phyloP scores from a whole-genome alignment of 352 stramenopile species.

The Phytophthora fragariaefolia region DNA sequence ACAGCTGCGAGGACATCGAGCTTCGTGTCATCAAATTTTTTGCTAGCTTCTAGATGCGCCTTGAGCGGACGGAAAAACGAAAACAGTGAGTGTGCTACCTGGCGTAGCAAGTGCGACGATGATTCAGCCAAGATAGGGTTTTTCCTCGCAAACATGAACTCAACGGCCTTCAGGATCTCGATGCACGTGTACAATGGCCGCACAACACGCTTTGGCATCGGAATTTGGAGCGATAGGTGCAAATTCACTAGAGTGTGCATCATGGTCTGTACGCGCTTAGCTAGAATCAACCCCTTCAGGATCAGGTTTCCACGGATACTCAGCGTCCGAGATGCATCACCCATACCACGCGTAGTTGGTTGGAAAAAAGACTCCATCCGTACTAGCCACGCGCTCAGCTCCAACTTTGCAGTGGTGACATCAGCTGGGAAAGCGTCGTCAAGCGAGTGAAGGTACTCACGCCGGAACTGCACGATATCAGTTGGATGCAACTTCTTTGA shows the following conservation, averaged over 20 bases:
- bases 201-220: conserved; percentile 87
- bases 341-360: conserved; percentile 76
- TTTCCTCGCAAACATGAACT: conserved; percentile 93
- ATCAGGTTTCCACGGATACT: conserved; percentile 90
- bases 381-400: conserved; percentile 86
- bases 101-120: conserved; percentile 72
- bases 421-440: conserved; percentile 82
- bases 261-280: conserved; percentile 89
- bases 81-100: conserved; percentile 84
- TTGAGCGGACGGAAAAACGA: conserved; percentile 86
- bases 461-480: conserved; percentile 81
- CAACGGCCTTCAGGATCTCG: conserved; percentile 92
- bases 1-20: conserved; percentile 85
- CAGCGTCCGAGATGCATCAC: conserved; percentile 73
- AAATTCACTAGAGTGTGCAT: conserved; percentile 91
- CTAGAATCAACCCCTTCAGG: conserved; percentile 91
- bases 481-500: conserved; percentile 84
- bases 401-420: conserved; percentile 80
- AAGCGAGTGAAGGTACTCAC: conserved; percentile 79
- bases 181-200: conserved; percentile 90
- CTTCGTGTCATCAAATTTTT: conserved; percentile 89
- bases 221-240: conserved; percentile 88
- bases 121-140: conserved; percentile 84
- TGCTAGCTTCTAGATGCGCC: conserved; percentile 83
- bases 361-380: conserved; percentile 91